These are phyloP conservation scores for Botrytis porri DNA, from an alignment of 2,329 filamentous ascomycete species.

Conservation along the genomic window DNA sequence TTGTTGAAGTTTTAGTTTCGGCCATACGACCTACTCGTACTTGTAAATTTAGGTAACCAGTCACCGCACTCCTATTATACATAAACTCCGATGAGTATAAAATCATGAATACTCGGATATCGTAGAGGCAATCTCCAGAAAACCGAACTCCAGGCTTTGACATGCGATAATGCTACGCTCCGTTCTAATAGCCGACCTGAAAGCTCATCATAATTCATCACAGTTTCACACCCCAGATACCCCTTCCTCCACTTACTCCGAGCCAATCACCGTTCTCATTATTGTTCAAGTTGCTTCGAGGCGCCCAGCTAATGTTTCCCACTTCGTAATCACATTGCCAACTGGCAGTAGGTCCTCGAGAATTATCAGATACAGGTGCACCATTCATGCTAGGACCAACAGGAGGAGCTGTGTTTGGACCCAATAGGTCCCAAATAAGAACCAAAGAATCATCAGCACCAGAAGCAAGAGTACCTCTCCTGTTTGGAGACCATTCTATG, in stretches of 20 bases:
- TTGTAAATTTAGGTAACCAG: not conserved
- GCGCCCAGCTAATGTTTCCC: slow-evolving; percentile 81
- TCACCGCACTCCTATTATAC: slow-evolving; percentile 24
- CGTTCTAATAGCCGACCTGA: slow-evolving; percentile 24
- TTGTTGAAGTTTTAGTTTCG: not conserved
- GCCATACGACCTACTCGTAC: slow-evolving; percentile 15
- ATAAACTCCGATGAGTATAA: slow-evolving; percentile 23
- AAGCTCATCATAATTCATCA: slow-evolving; percentile 28
- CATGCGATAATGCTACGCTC: slow-evolving; percentile 25
- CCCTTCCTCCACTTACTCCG: slow-evolving; percentile 75
- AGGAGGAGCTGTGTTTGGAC: slow-evolving; percentile 42
- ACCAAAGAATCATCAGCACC: slow-evolving; percentile 91
- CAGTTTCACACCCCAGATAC: slow-evolving; percentile 64
- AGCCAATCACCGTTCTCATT: slow-evolving; percentile 77
- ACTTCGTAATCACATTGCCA: slow-evolving; percentile 89
- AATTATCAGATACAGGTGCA: slow-evolving; percentile 51
- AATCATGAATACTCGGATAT: slow-evolving; percentile 27
- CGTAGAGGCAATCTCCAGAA: slow-evolving; percentile 26
- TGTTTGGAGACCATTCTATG: slow-evolving; percentile 89
- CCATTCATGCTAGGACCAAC: slow-evolving; percentile 47
- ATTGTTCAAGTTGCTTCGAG: slow-evolving; percentile 59
- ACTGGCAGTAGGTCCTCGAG: slow-evolving; percentile 66
- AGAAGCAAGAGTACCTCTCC: slow-evolving; percentile 84
- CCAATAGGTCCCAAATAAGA: slow-evolving; percentile 89
- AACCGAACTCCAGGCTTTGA: slow-evolving; percentile 31